These are phyloP conservation scores for Ocimum tenuiflorum DNA, from an alignment of 257 asterid genomes.

Conservation along the genomic window DNA sequence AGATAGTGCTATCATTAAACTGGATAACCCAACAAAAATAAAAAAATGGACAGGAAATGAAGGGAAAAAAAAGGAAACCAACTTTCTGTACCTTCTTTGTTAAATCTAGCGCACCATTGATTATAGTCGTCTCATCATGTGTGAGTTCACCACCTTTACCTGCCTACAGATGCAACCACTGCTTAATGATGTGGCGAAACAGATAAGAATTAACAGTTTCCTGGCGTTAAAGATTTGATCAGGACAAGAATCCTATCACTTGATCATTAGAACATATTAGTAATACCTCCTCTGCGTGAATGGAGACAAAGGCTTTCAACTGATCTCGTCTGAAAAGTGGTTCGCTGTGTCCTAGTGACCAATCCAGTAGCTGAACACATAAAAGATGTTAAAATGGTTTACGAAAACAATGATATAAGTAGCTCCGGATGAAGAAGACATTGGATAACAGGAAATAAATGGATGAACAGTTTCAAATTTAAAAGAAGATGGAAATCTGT, in stretches of 20 bases:
- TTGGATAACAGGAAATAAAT: background rate
- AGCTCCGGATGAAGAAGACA: background rate
- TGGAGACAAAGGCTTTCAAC: slow-evolving; percentile 93
- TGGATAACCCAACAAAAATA: background rate
- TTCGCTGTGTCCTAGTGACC: slow-evolving; percentile 82
- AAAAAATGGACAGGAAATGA: too few species aligned
- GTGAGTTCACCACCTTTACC: slow-evolving; percentile 99
- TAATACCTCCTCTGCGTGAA: slow-evolving; percentile 83
- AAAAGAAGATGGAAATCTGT: too few species aligned
- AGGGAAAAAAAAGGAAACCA: background rate
- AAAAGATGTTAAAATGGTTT: background rate
- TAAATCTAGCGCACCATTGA: slow-evolving; percentile 94
- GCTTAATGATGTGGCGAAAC: background rate
- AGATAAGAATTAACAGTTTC: background rate
- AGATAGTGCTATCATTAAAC: background rate
- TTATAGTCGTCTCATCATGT: slow-evolving; percentile 93
- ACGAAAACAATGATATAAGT: background rate
- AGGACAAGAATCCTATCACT: background rate
- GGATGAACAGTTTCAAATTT: background rate
- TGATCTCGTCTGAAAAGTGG: slow-evolving; percentile 97
- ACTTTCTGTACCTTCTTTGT: slow-evolving; percentile 68
- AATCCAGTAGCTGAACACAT: slow-evolving; percentile 68
- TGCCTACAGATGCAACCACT: slow-evolving; percentile 43
- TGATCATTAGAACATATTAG: background rate
- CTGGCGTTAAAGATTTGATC: background rate